These are phyloP conservation scores for Lepiota venenata DNA, from an alignment of 768 basidiomycete genomes.

Conservation along the genomic window DNA sequence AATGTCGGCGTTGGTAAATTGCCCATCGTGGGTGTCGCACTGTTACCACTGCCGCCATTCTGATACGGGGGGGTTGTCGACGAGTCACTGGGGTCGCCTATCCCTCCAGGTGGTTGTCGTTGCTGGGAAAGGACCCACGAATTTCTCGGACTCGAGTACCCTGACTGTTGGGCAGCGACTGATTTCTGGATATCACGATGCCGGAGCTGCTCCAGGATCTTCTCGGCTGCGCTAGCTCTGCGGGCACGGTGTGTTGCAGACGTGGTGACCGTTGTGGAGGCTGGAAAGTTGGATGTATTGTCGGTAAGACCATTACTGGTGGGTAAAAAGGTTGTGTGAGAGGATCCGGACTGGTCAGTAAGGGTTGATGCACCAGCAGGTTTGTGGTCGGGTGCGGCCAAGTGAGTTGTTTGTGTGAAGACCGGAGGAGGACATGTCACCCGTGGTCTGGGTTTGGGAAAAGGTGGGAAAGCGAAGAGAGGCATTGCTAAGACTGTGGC, in stretches of 20 bases:
- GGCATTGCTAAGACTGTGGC: slow-evolving; percentile 32
- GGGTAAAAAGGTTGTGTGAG: neutral
- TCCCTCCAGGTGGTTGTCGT: slow-evolving; percentile 19
- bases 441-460: slow-evolving; percentile 15
- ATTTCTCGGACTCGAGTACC: slow-evolving; percentile 26
- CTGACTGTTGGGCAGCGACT: slow-evolving; percentile 18
- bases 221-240: slow-evolving; percentile 64
- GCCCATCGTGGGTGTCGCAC: neutral
- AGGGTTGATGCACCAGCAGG: slow-evolving; percentile 10
- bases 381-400: slow-evolving; percentile 17
- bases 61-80: slow-evolving; percentile 2
- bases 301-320: too few relatives aligned
- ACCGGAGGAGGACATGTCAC: slow-evolving; percentile 14
- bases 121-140: slow-evolving; percentile 44
- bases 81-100: too few relatives aligned
- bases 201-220: slow-evolving; percentile 62
- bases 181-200: slow-evolving; percentile 52
- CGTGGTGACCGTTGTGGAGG: slow-evolving; percentile 20
- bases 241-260: slow-evolving; percentile 40
- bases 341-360: neutral
- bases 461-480: slow-evolving; percentile 25
- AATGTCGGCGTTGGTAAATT: neutral
- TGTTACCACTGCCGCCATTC: neutral
- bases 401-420: slow-evolving; percentile 14
- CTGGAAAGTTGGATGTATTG: neutral